Percentiles rank a stretch among this genome's conserved stretches.
These are phyloP conservation scores for Sporisorium exsertum DNA, from an alignment of 1,284 basidiomycete species.

Conservation along the genomic window DNA sequence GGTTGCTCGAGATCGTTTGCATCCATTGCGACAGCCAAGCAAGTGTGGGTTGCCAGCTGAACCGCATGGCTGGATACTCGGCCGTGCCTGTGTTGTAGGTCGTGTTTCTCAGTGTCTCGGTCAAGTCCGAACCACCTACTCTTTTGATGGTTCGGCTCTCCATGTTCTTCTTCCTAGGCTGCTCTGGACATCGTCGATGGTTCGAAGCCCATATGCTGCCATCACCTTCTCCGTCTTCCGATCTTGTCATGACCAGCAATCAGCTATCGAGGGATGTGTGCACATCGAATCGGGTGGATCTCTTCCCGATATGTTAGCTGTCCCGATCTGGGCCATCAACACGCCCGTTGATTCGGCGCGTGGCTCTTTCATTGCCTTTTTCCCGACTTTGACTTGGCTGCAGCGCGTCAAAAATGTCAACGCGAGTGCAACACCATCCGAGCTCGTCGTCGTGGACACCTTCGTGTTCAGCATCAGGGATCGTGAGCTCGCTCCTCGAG, in stretches of 20 bases:
- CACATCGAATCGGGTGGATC: background rate
- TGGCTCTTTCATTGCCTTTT: constrained; percentile 12
- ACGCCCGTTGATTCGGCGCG: background rate
- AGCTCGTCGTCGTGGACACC: constrained; percentile 9
- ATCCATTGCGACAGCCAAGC: background rate
- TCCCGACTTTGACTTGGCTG: background rate
- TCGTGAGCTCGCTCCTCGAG: constrained; percentile 3
- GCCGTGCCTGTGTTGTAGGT: constrained; percentile 6
- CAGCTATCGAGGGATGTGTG: background rate
- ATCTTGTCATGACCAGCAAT: background rate
- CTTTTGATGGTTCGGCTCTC: background rate
- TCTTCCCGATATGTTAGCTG: background rate
- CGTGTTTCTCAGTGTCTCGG: constrained; percentile 5
- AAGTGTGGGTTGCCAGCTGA: background rate
- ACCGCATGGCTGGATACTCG: constrained; percentile 17
- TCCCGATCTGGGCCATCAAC: background rate
- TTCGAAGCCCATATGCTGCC: background rate
- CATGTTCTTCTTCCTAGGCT: background rate
- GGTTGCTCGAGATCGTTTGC: background rate
- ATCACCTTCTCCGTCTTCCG: background rate
- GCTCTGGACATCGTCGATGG: background rate
- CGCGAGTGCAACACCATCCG: constrained; percentile 38
- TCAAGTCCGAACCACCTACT: constrained; percentile 15
- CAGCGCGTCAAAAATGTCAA: constrained; percentile 18
- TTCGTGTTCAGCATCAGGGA: background rate